These are phyloP conservation scores for Colletotrichum acutatum DNA, from an alignment of 2,329 filamentous ascomycete species.

Conservation along the genomic window DNA sequence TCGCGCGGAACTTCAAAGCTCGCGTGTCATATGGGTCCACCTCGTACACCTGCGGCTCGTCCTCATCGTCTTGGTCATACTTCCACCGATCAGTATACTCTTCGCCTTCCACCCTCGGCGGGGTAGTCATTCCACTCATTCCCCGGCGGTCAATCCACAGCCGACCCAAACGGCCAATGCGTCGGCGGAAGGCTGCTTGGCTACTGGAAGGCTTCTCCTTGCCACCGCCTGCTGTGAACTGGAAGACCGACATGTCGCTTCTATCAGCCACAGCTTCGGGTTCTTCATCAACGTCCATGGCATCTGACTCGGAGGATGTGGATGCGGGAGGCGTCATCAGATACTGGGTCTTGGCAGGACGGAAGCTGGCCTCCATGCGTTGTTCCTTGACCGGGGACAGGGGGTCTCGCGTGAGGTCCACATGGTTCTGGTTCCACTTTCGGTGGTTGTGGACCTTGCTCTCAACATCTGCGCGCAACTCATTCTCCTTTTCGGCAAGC, in stretches of 20 bases:
- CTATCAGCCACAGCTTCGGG: conserved; percentile 45
- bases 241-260: conserved; percentile 50
- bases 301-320: conserved; percentile 58
- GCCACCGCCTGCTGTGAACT: conserved; percentile 56
- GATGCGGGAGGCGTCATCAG: conserved; percentile 73
- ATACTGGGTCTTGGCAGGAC: conserved; percentile 78
- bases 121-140: conserved; percentile 71
- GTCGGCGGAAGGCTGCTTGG: conserved; percentile 79
- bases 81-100: conserved; percentile 78
- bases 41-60: conserved; percentile 78
- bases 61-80: conserved; percentile 88
- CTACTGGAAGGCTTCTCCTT: conserved; percentile 52
- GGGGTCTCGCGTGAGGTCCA: conserved; percentile 88
- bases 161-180: conserved; percentile 85
- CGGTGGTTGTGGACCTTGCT: conserved; percentile 88
- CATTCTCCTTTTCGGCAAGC: conserved; percentile 82
- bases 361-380: conserved; percentile 71
- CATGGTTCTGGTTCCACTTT: conserved; percentile 90
- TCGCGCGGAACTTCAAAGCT: conserved; percentile 70
- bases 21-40: conserved; percentile 76
- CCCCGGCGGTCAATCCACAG: conserved; percentile 89
- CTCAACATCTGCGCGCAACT: conserved; percentile 85
- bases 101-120: conserved; percentile 56
- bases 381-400: conserved; percentile 81
- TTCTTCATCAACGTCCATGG: conserved; percentile 66